Percentiles rank a stretch among this genome's conserved stretches.
Conservation (phyloP, 2,329 filamentous ascomycete genomes). For the Cryphonectria carpinicola region DNA sequence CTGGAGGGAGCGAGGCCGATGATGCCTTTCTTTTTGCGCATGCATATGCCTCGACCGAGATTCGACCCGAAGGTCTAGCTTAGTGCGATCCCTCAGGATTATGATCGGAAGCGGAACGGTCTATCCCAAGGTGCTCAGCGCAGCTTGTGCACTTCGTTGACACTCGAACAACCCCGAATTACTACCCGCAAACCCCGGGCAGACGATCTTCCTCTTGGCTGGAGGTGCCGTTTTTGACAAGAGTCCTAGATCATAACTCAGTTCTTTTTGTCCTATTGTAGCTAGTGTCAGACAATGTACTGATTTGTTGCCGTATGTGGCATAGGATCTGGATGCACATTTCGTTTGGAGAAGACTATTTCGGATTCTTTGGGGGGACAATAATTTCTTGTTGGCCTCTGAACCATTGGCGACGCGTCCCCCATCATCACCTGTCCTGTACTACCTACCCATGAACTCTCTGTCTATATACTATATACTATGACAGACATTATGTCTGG, state of each 20-base stretch:
- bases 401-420: neutral
- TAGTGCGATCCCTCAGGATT: neutral
- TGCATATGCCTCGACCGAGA: neutral
- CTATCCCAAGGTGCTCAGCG: neutral
- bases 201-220: neutral
- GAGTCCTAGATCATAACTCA: neutral
- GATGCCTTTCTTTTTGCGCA: neutral
- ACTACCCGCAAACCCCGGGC: neutral
- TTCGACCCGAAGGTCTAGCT: neutral
- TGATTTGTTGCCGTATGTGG: neutral
- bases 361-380: neutral
- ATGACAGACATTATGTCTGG: neutral
- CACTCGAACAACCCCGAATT: neutral
- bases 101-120: neutral
- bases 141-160: neutral
- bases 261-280: no score
- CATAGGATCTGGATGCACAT: neutral
- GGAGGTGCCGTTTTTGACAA: neutral
- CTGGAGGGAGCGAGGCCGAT: neutral
- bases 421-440: neutral
- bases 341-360: neutral
- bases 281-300: neutral
- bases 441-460: neutral
- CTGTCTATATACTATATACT: neutral
- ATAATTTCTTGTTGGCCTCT: neutral